Percentiles rank a stretch among this genome's conserved stretches.
phyloP scores from a whole-genome alignment of 2,329 filamentous ascomycete species.

The Talaromyces sp. region DNA sequence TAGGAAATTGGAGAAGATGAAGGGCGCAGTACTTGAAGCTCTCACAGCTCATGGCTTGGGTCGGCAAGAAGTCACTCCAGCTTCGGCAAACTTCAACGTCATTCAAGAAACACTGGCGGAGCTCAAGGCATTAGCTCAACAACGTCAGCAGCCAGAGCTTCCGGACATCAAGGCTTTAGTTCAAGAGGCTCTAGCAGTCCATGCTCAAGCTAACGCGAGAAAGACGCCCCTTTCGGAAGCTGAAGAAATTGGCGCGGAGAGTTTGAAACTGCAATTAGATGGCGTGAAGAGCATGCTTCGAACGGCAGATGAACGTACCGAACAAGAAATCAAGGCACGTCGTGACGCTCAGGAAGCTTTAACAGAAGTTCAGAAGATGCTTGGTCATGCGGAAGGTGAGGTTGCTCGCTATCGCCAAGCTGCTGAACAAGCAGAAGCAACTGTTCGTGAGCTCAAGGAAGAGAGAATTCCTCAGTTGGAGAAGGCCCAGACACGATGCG shows the following conservation, averaged over 20 bases:
- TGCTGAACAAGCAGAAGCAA: conserved; percentile 64
- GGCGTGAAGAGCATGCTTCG: conserved; percentile 69
- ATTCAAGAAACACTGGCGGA: conserved; percentile 42
- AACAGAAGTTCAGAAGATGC: conserved; percentile 68
- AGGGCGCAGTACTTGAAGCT: conserved; percentile 64
- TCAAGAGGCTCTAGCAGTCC: conserved; percentile 56
- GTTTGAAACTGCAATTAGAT: conserved; percentile 57
- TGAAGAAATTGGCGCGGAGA: conserved; percentile 51
- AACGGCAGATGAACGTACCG: conserved; percentile 61
- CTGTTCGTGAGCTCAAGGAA: conserved; percentile 63
- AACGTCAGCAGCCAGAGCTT: conserved; percentile 32
- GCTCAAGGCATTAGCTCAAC: conserved; percentile 28
- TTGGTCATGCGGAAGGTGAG: conserved; percentile 64
- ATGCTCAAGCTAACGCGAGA: conserved; percentile 52
- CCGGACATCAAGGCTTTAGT: conserved; percentile 63
- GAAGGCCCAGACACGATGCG: conserved; percentile 62
- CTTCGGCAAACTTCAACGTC: conserved; percentile 37
- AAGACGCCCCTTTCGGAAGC: conserved; percentile 39
- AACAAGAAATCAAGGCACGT: conserved; percentile 63
- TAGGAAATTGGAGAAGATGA: conserved; percentile 77
- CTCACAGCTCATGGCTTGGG: conserved; percentile 51
- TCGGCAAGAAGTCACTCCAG: conserved; percentile 25
- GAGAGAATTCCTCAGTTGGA: conserved; percentile 69
- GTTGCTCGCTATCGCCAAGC: conserved; percentile 48
- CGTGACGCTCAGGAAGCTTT: conserved; percentile 70